These are phyloP conservation scores for Dactylonectria macrodidyma DNA, from an alignment of 2,329 filamentous ascomycete genomes.

Conservation along the genomic window DNA sequence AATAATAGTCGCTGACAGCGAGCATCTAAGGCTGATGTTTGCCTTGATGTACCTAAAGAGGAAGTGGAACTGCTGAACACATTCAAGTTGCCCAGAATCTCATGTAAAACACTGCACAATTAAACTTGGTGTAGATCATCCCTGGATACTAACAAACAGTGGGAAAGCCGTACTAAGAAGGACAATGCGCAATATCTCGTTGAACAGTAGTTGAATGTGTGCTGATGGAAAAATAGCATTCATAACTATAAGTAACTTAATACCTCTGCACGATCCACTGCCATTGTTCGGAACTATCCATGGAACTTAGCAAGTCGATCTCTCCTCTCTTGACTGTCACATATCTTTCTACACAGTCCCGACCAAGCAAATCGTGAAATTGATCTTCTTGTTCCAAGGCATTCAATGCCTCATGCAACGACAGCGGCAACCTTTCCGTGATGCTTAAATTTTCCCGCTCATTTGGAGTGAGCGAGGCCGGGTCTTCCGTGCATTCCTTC, in stretches of 20 bases:
- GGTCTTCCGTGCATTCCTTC: conserved; percentile 69
- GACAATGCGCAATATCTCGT: too few relatives aligned
- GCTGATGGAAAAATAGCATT: too few relatives aligned
- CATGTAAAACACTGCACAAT: too few relatives aligned
- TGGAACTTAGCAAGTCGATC: conserved; percentile 55
- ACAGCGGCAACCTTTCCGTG: conserved; percentile 65
- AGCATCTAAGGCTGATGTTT: too few relatives aligned
- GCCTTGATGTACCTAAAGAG: too few relatives aligned
- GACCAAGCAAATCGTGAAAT: conserved; percentile 63
- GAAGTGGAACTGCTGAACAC: too few relatives aligned
- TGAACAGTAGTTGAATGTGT: too few relatives aligned
- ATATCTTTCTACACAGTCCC: conserved; percentile 69
- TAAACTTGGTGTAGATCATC: too few relatives aligned
- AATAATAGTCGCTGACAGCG: too few relatives aligned
- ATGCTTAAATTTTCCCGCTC: conserved; percentile 69
- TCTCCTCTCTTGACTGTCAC: conserved; percentile 72
- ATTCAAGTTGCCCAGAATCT: too few relatives aligned
- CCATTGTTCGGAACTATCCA: conserved; percentile 63
- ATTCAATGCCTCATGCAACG: conserved; percentile 67
- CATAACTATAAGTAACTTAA: conserved; percentile 19
- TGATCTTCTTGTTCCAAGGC: conserved; percentile 64
- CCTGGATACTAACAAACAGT: too few relatives aligned
- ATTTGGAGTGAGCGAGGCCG: conserved; percentile 62
- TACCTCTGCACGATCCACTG: conserved; percentile 78
- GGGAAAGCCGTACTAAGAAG: too few relatives aligned